Evolutionary conservation across 192 early-diverging fungal genomes (phyloP).

Genomic region (Coemansia javaensis): DNA sequence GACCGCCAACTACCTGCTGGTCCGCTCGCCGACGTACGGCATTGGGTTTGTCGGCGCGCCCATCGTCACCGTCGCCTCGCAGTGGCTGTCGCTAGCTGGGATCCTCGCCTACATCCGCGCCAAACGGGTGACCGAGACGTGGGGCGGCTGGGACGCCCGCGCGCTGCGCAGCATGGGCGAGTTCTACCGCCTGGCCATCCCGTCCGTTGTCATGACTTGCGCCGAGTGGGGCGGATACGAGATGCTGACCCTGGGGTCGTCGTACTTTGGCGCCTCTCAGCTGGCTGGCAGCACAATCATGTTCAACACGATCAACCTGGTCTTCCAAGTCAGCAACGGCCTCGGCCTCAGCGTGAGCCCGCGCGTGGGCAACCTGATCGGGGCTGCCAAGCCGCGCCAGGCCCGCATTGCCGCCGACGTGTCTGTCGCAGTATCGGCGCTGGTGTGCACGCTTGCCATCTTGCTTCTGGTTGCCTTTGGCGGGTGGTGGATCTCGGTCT

Average conservation of each 20-base stretch:
- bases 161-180: conserved; percentile 59
- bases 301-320: conserved; percentile 59
- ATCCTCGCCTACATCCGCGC: conserved; percentile 65
- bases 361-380: conserved; percentile 72
- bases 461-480: conserved; percentile 5
- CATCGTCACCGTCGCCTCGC: conserved; percentile 62
- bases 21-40: conserved; percentile 57
- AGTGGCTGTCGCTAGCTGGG: conserved; percentile 62
- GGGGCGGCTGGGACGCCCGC: conserved; percentile 77
- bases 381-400: conserved; percentile 51
- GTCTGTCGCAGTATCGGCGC: conserved; percentile 50
- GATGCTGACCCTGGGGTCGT: conserved; percentile 61
- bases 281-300: conserved; percentile 76
- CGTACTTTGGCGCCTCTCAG: conserved; percentile 64
- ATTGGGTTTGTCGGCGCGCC: conserved; percentile 80
- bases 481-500: conserved; percentile 41
- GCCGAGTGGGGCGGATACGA: conserved; percentile 79
- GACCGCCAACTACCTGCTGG: conserved; percentile 68
- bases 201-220: conserved; percentile 72
- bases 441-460: conserved; percentile 35
- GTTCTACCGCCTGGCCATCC: conserved; percentile 66
- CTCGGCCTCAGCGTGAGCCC: conserved; percentile 68
- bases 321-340: conserved; percentile 66
- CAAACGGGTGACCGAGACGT: conserved; percentile 59
- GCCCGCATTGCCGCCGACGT: conserved; percentile 57